Conservation (phyloP, 1,284 basidiomycete genomes). For the Ganoderma leucocontextum region DNA sequence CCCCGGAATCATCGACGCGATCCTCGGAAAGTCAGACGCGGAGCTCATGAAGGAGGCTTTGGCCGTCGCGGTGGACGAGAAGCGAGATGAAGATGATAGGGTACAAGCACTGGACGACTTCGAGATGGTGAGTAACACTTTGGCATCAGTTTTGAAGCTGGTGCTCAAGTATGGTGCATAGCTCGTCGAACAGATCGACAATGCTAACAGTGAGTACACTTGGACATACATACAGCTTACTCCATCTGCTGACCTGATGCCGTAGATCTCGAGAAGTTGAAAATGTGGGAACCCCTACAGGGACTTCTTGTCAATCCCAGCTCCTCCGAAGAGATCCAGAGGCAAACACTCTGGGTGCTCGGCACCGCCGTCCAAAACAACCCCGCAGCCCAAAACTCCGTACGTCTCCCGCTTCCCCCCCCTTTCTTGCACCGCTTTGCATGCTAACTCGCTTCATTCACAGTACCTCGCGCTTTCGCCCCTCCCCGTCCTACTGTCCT, state of each 20-base stretch:
- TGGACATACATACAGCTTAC: not conserved
- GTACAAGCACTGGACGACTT: conserved; percentile 90
- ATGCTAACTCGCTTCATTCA: not conserved
- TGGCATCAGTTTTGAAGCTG: conserved; percentile 28
- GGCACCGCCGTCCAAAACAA: conserved; percentile 98
- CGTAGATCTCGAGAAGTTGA: conserved; percentile 82
- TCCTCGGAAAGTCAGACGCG: conserved; percentile 88
- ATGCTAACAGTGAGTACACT: conserved; percentile 81
- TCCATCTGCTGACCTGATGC: conserved; percentile 3
- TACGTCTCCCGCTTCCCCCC: conserved; percentile 51
- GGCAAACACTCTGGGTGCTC: conserved; percentile 88
- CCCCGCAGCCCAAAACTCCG: conserved; percentile 86
- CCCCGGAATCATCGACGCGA: conserved; percentile 84
- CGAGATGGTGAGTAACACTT: conserved; percentile 79
- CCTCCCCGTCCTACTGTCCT: conserved; percentile 69
- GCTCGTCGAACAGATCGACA: conserved; percentile 95
- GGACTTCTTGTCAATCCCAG: conserved; percentile 64
- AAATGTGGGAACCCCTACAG: conserved; percentile 89
- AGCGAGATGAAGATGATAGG: conserved; percentile 68
- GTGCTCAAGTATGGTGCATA: conserved; percentile 40
- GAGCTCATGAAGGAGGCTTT: conserved; percentile 91
- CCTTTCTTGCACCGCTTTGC: not conserved
- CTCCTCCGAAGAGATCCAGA: conserved; percentile 70
- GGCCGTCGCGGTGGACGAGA: conserved; percentile 72
- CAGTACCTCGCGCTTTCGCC: conserved; percentile 82